Percentiles rank a stretch among this genome's conserved stretches.
phyloP scores from a whole-genome alignment of 345 rosid species.

The Gossypium rotundifolium region DNA sequence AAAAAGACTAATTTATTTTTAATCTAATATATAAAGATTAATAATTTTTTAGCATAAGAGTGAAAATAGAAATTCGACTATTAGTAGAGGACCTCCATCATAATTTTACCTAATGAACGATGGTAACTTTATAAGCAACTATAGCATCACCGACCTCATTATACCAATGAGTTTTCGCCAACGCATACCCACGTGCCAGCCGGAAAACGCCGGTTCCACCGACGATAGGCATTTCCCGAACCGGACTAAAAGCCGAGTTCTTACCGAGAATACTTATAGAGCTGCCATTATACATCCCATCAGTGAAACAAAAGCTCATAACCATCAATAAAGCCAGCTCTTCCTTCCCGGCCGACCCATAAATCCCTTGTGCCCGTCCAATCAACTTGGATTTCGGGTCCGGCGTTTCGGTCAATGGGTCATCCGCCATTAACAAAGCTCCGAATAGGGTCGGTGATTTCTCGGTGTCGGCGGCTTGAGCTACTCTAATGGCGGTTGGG shows the following conservation, averaged over 20 bases:
- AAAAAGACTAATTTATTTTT: no score
- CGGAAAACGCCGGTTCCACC: slow-evolving; percentile 59
- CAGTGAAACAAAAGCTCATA: slow-evolving; percentile 43
- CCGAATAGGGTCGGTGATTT: slow-evolving; percentile 52
- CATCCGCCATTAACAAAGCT: slow-evolving; percentile 42
- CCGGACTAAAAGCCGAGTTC: slow-evolving; percentile 29
- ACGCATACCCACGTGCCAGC: slow-evolving; percentile 57
- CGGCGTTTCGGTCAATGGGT: slow-evolving; percentile 45
- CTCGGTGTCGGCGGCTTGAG: slow-evolving; percentile 28
- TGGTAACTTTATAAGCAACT: slow-evolving; percentile 56
- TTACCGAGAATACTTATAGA: slow-evolving; percentile 46
- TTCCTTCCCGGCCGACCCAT: slow-evolving; percentile 36
- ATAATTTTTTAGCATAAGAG: not conserved
- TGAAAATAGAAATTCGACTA: not conserved
- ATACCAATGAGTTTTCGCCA: slow-evolving; percentile 35
- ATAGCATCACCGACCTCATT: slow-evolving; percentile 48
- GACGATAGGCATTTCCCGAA: slow-evolving; percentile 57
- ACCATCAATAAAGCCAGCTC: slow-evolving; percentile 45
- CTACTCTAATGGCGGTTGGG: slow-evolving; percentile 49
- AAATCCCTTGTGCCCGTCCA: slow-evolving; percentile 71
- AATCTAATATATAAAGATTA: no score
- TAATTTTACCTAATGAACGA: slow-evolving; percentile 30
- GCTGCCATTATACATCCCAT: slow-evolving; percentile 63
- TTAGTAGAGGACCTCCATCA: no score
- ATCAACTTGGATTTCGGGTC: slow-evolving; percentile 52